phyloP scores from a whole-genome alignment of 768 basidiomycete genomes.

The Pulveroboletus sp. region DNA sequence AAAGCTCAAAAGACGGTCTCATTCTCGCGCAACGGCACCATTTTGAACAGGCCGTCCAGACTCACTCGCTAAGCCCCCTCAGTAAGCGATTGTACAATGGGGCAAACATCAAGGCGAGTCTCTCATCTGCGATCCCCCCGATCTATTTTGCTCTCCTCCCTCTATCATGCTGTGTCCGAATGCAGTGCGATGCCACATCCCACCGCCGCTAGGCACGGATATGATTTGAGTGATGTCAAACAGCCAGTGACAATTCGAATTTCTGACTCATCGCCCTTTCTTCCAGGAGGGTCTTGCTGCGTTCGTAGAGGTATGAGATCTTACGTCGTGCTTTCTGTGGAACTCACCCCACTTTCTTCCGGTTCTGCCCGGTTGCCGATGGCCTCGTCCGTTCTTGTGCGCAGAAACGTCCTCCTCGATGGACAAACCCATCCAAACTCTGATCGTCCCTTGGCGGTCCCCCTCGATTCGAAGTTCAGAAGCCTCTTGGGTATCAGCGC shows the following conservation, averaged over 20 bases:
- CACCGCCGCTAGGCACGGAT: background rate
- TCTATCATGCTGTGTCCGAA: background rate
- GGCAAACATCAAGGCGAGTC: slow-evolving; percentile 62
- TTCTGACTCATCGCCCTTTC: slow-evolving; percentile 14
- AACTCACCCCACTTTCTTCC: background rate
- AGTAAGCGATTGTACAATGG: slow-evolving; percentile 54
- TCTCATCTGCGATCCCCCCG: background rate
- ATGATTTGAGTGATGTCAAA: slow-evolving; percentile 4
- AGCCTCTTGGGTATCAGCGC: background rate
- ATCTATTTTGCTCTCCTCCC: background rate
- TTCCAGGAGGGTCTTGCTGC: slow-evolving; percentile 65
- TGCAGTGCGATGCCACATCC: background rate
- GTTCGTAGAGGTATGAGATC: slow-evolving; percentile 40
- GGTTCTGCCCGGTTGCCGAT: slow-evolving; percentile 1
- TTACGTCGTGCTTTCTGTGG: background rate
- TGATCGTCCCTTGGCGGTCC: slow-evolving; percentile 8
- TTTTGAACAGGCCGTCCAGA: slow-evolving; percentile 45
- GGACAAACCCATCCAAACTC: slow-evolving; percentile 19
- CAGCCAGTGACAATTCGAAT: background rate
- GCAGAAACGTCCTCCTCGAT: slow-evolving; percentile 17
- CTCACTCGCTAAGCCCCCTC: slow-evolving; percentile 42
- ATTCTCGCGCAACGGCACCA: slow-evolving; percentile 50
- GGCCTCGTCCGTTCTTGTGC: background rate
- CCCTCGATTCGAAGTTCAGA: background rate
- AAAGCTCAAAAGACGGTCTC: slow-evolving; percentile 69